Base-by-base conservation (phyloP, 2,329 filamentous ascomycete genomes). In the Fusarium clavum region DNA sequence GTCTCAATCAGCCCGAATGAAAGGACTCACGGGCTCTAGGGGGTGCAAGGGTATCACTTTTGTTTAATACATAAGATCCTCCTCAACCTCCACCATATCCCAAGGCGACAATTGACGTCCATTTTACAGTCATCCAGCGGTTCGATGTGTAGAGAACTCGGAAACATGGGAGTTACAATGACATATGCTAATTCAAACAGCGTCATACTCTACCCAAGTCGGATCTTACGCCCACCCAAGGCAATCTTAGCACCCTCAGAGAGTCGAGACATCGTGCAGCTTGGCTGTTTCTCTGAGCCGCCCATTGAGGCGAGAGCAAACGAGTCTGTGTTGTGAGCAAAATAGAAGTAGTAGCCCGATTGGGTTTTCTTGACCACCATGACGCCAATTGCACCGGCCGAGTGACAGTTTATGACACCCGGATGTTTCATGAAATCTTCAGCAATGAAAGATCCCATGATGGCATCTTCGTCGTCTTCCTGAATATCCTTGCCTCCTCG, bases 401-500 rank as follows among this genome's bases (percentile, higher is more conserved):
- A 95, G 57, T 91, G 88, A 74, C 94, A 96, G 74, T 91, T 85
- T 72, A 84, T 86, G 67, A 99, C 94, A 53, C 94, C 93, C 0
- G 94, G 92, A 77, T 98, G 96, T 46, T 90, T 87, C 90, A 97
- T 96, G 77, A 99, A 99, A 77, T 98, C 96, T n/a, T 91, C 85
- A 52, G 89, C 83, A 69, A 99, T 92, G 82, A 97, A 95, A 0
- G 87, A 87, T 71, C 88, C 86, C 79, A 98, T 84, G 30, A 89
- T 86, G 8, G 88, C 88, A 74, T 93, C 91, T 71, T 98, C 94
- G 70, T 97, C 93, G 18, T 89, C 88, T 16, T 91, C 91, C 13
- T 86, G 80, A 18, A 92, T 83, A 68, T 92, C 88, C 10, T 80
- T 79, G 9, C 93, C 93, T 18, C 83, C 86, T 52, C 80, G 81